Conservation (phyloP, 2,329 filamentous ascomycete genomes). For the Hortaea werneckii region DNA sequence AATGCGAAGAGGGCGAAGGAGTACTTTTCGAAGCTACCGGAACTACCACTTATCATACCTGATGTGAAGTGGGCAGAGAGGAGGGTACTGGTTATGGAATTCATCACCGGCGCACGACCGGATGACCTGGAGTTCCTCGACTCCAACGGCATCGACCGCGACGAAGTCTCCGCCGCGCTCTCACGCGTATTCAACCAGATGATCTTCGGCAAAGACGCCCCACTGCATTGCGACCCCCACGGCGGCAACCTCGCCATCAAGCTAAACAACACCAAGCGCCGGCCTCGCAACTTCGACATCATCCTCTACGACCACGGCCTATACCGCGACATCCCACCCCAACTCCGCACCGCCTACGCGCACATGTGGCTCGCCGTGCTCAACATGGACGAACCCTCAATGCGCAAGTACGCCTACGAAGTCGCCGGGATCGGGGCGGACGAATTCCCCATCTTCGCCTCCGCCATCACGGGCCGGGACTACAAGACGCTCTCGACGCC, state of each 20-base stretch:
- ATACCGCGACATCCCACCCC: constrained; percentile 79
- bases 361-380: constrained; percentile 97
- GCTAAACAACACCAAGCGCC: constrained; percentile 52
- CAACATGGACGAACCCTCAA: constrained; percentile 71
- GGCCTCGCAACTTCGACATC: constrained; percentile 74
- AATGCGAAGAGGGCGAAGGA: constrained; percentile 72
- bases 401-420: constrained; percentile 81
- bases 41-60: constrained; percentile 78
- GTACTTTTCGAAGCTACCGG: constrained; percentile 66
- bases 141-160: constrained; percentile 74
- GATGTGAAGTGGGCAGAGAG: constrained; percentile 81
- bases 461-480: constrained; percentile 89
- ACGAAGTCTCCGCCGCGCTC: constrained; percentile 86
- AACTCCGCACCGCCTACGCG: constrained; percentile 75
- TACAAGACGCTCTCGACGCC: constrained; percentile 58
- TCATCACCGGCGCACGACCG: constrained; percentile 71
- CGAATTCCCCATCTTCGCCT: constrained; percentile 90
- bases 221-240: constrained; percentile 92
- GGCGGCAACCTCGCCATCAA: constrained; percentile 92
- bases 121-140: constrained; percentile 87
- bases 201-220: constrained; percentile 86
- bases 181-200: constrained; percentile 97
- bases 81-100: constrained; percentile 91
- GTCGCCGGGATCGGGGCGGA: constrained; percentile 82
- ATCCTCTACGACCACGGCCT: constrained; percentile 95